A percentile compares a stretch with the other conserved stretches of the same genome.
These are phyloP conservation scores for Penicillium oxalicum DNA, from an alignment of 2,329 filamentous ascomycete species.

Conservation along the genomic window DNA sequence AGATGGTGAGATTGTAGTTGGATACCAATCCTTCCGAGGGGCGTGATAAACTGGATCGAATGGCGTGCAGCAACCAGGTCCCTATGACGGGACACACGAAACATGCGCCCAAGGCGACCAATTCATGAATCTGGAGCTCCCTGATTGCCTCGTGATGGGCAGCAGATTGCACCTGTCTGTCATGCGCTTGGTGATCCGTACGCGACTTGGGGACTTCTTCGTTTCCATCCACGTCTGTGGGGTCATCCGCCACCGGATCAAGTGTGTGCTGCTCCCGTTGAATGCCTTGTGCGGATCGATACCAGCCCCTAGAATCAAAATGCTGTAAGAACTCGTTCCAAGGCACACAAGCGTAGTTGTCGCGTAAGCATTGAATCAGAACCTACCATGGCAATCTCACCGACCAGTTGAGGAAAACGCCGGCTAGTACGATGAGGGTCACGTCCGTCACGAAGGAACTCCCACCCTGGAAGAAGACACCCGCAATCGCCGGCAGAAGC, in stretches of 20 bases:
- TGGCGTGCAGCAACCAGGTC: constrained; percentile 76
- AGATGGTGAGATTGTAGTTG: constrained; percentile 88
- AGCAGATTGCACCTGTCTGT: constrained; percentile 7
- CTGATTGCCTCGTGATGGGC: constrained; percentile 38
- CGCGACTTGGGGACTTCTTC: constrained; percentile 8
- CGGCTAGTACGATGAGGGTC: constrained; percentile 70
- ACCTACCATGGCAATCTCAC: constrained; percentile 80
- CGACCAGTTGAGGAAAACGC: constrained; percentile 87
- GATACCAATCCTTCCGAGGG: constrained; percentile 83
- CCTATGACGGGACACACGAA: constrained; percentile 72
- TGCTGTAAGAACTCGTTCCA: too few species aligned
- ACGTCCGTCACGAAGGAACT: constrained; percentile 78
- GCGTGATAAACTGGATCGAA: constrained; percentile 72
- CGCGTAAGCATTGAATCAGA: neutral
- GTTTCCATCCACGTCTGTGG: constrained; percentile 24
- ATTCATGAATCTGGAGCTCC: constrained; percentile 70
- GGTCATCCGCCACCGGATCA: constrained; percentile 14
- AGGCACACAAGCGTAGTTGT: too few species aligned
- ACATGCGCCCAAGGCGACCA: constrained; percentile 67
- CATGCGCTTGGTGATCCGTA: constrained; percentile 3
- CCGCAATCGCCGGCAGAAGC: constrained; percentile 77
- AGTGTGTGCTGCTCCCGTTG: constrained; percentile 41
- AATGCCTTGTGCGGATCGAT: constrained; percentile 62
- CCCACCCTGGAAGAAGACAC: constrained; percentile 78
- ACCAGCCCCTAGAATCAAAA: constrained; percentile 57